Percentiles rank a stretch among this genome's conserved stretches.
Conservation (phyloP, 176 grass and related monocot species). For the Ensete ventricosum region DNA sequence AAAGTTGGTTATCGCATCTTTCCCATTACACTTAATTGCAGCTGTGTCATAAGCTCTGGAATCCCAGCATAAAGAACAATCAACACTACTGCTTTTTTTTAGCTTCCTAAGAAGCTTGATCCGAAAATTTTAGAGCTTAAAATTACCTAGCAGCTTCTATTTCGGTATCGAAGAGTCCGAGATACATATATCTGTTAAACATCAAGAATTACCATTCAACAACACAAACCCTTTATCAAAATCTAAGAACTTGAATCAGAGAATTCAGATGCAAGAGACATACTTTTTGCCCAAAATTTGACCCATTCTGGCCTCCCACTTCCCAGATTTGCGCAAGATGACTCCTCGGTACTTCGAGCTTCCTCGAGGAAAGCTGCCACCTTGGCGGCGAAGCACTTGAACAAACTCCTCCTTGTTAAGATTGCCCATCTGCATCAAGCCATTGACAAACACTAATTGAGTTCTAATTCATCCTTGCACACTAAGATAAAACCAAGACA, state of each 20-base stretch:
- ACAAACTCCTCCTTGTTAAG: slow-evolving; percentile 21
- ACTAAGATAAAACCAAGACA: no score
- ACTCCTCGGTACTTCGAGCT: slow-evolving; percentile 17
- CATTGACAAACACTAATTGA: neutral
- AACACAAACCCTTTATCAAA: neutral
- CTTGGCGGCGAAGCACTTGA: slow-evolving; percentile 14
- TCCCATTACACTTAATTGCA: slow-evolving; percentile 18
- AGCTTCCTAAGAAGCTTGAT: neutral
- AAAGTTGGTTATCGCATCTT: slow-evolving; percentile 19
- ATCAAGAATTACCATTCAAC: neutral
- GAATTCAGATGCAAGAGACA: neutral
- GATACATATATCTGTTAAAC: slow-evolving; percentile 11
- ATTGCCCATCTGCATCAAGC: slow-evolving; percentile 8
- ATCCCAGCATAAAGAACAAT: neutral
- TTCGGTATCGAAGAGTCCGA: slow-evolving; percentile 19
- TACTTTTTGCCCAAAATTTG: slow-evolving; percentile 17
- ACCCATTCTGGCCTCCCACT: slow-evolving; percentile 24
- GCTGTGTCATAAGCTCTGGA: slow-evolving; percentile 20
- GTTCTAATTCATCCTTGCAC: no score
- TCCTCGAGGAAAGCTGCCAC: slow-evolving; percentile 13
- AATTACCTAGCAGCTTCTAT: slow-evolving; percentile 13
- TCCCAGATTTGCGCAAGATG: slow-evolving; percentile 18
- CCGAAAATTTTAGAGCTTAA: no score
- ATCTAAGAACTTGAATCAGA: neutral
- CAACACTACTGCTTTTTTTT: no score